Percentiles rank a stretch among this genome's conserved stretches.
These are phyloP conservation scores for Metarhizium humberi DNA, from an alignment of 2,329 filamentous ascomycete species.

Conservation along the genomic window DNA sequence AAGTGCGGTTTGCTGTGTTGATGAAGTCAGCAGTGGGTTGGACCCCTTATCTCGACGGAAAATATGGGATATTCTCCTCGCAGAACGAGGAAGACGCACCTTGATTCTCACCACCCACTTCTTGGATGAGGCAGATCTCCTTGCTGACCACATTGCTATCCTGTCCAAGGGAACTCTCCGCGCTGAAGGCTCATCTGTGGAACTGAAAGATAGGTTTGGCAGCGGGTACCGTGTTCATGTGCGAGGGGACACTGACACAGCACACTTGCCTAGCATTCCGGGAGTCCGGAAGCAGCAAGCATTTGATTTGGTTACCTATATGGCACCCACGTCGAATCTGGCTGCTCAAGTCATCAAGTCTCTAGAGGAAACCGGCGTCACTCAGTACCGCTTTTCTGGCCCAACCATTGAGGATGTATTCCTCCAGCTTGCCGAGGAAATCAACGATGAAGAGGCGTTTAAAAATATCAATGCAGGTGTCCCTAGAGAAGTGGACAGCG, in stretches of 20 bases:
- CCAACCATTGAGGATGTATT: slow-evolving; percentile 94
- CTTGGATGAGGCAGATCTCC: slow-evolving; percentile 81
- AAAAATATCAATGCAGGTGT: slow-evolving; percentile 12
- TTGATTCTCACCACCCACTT: slow-evolving; percentile 90
- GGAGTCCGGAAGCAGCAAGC: slow-evolving; percentile 48
- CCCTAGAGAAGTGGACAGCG: slow-evolving; percentile 12
- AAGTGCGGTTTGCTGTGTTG: slow-evolving; percentile 78
- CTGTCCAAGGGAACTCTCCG: slow-evolving; percentile 76
- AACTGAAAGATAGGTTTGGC: slow-evolving; percentile 72
- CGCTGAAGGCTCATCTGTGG: slow-evolving; percentile 75
- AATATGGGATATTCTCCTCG: slow-evolving; percentile 88
- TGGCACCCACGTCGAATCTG: slow-evolving; percentile 57
- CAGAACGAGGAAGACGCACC: slow-evolving; percentile 71
- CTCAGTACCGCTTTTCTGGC: slow-evolving; percentile 76
- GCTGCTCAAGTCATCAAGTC: slow-evolving; percentile 62
- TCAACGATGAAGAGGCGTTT: slow-evolving; percentile 42
- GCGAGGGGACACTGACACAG: slow-evolving; percentile 45
- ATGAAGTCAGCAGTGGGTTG: slow-evolving; percentile 82
- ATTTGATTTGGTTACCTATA: slow-evolving; percentile 66
- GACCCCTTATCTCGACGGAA: slow-evolving; percentile 81
- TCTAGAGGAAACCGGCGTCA: slow-evolving; percentile 57
- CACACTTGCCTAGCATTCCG: slow-evolving; percentile 39
- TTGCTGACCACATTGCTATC: slow-evolving; percentile 83
- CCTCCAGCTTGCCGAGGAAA: slow-evolving; percentile 73
- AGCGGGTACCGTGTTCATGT: slow-evolving; percentile 79